Evolutionary conservation across 495 filamentous ascomycete species (phyloP).

Genomic region (Mytilinidion resinicola): DNA sequence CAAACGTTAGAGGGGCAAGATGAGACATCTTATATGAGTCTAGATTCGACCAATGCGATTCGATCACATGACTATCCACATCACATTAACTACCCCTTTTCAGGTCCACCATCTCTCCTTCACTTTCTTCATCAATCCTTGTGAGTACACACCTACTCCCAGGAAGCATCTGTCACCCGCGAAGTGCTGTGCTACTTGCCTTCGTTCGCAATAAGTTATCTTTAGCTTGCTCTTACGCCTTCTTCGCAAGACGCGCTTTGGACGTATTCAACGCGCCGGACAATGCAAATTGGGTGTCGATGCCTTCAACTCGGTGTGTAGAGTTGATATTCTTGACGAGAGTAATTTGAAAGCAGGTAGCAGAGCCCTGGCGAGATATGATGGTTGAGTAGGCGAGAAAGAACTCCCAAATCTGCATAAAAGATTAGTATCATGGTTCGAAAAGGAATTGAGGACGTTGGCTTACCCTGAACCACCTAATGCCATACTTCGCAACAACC

Average conservation of each 20-base stretch:
- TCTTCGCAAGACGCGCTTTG: constrained; percentile 15
- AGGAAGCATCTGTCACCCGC: too few relatives aligned
- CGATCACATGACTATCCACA: too few relatives aligned
- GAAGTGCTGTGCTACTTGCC: too few relatives aligned
- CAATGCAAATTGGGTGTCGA: constrained; percentile 67
- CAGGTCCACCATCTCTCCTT: too few relatives aligned
- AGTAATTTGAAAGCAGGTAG: constrained; percentile 93
- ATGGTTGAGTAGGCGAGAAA: constrained; percentile 95
- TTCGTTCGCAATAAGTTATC: too few relatives aligned
- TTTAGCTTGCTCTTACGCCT: not conserved
- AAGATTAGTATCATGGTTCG: too few relatives aligned
- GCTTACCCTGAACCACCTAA: constrained; percentile 91
- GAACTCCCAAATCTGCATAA: constrained; percentile 86
- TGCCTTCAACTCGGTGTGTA: constrained; percentile 85
- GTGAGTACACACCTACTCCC: too few relatives aligned
- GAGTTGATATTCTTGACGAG: constrained; percentile 98
- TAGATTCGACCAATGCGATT: too few relatives aligned
- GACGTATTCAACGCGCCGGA: constrained; percentile 55
- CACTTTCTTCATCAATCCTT: too few relatives aligned
- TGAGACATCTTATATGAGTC: too few relatives aligned
- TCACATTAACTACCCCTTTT: too few relatives aligned
- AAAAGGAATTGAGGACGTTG: not conserved
- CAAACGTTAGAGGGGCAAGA: too few relatives aligned
- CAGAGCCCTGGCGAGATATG: constrained; percentile 83
- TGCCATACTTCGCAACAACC: constrained; percentile 91